Evolutionary conservation across 257 asterid genomes (phyloP), one percentile per base, ranked within the genome.

Genomic region (Mitragyna speciosa): DNA sequence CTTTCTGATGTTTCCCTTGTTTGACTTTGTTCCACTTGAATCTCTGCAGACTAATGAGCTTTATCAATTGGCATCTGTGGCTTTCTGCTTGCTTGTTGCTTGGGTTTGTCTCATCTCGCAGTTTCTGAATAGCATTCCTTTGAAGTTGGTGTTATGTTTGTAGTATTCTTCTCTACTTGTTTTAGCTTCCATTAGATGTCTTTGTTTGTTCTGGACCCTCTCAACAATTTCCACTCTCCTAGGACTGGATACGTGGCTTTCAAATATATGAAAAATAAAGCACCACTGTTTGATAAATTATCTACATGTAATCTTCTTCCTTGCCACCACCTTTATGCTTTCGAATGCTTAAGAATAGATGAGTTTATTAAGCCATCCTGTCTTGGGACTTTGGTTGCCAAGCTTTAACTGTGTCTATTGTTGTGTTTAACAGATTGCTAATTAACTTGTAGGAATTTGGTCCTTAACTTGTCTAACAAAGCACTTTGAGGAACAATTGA

Each of bases 71-170:
- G 95, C 97, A 79, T 79, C 94, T 82, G 95, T 93, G 78, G 97
- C 97, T 41, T 88, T 93, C 92, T 93, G 98, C 90, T 86, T 93
- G 87, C 91, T 93, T 69, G 98, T 90, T 85, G 96, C 96, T 75
- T 92, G 95, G 97, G 98, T 93, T 80, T 22, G 94, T 85, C 83
- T 87, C 85, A 28, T 82, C 79, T 86, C 86, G 73, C 75, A 70
- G 72, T 80, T 84, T 79, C 48, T 84, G 78, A 65, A 20, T 33
- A 30, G 65, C 64, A 69, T 73, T 82, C 78, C 69, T 70, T 74
- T 78, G 24, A 30, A 52, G 33, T 58, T 68, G 73, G 45, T 33
- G 8, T 17, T 20, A 26, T 6, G 54, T 4, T 41, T 48, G 59
- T 43, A 16, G 56, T 28, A 24, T 15, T 70, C 70, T 41, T 36